These are phyloP conservation scores for Astrocystis sublimbata DNA, from an alignment of 495 filamentous ascomycete genomes.

Conservation along the genomic window DNA sequence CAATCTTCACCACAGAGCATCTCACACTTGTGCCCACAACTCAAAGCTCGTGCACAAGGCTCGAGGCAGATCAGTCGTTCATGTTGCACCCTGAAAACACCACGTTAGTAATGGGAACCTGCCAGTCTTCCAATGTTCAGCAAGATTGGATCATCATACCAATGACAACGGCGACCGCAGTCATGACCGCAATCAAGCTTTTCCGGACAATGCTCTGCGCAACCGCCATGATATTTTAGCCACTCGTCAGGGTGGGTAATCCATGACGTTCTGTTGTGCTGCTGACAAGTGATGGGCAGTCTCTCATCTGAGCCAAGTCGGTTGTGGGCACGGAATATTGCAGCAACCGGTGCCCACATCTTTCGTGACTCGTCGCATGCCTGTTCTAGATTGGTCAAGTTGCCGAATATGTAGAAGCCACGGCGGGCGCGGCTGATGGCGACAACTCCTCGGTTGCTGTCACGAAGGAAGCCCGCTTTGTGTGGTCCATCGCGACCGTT, in stretches of 20 bases:
- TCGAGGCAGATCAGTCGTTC: constrained; percentile 62
- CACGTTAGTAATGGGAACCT: constrained; percentile 28
- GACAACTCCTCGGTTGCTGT: constrained; percentile 81
- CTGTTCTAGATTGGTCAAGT: constrained; percentile 55
- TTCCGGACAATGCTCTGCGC: constrained; percentile 51
- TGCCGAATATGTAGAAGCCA: constrained; percentile 89
- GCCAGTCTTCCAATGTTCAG: background rate
- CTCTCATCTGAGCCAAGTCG: constrained; percentile 23
- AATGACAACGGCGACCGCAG: constrained; percentile 49
- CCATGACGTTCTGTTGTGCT: constrained; percentile 37
- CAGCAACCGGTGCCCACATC: constrained; percentile 41
- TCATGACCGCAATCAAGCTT: constrained; percentile 43
- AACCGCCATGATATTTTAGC: constrained; percentile 61
- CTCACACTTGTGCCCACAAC: constrained; percentile 64
- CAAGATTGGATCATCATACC: constrained; percentile 30
- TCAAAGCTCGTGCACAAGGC: constrained; percentile 57
- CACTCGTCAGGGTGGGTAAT: constrained; percentile 52
- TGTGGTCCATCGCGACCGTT: constrained; percentile 22
- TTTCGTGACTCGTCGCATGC: constrained; percentile 37
- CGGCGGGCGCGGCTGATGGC: constrained; percentile 82
- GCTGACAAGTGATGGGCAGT: constrained; percentile 44
- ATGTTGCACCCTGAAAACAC: constrained; percentile 60
- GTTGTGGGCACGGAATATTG: constrained; percentile 34
- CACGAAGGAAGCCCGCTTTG: constrained; percentile 64
- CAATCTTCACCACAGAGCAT: constrained; percentile 43